These are phyloP conservation scores for Fraxinus latifolia DNA, from an alignment of 305 asterid species.

Conservation along the genomic window DNA sequence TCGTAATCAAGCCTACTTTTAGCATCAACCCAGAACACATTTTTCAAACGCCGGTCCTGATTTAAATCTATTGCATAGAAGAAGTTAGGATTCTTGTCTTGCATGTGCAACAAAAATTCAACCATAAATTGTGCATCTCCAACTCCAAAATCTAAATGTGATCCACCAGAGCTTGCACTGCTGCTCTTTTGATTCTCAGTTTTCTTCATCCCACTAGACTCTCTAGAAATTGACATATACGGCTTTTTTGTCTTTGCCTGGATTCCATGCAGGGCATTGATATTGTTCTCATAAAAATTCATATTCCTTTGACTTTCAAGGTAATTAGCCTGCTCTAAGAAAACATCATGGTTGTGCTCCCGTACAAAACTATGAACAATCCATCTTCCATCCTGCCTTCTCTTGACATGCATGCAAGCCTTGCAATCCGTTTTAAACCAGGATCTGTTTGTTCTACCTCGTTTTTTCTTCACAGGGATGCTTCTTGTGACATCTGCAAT, in stretches of 20 bases:
- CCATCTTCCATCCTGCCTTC: constrained; percentile 54
- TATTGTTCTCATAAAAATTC: constrained; percentile 14
- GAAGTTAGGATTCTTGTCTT: constrained; percentile 50
- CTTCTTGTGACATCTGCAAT: constrained; percentile 17
- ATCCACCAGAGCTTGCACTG: constrained; percentile 20
- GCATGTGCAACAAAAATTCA: constrained; percentile 44
- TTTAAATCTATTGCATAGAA: constrained; percentile 51
- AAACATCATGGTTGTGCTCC: constrained; percentile 54
- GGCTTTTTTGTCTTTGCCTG: constrained; percentile 26
- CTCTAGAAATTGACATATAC: constrained; percentile 9
- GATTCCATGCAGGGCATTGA: constrained; percentile 12
- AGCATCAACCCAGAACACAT: constrained; percentile 50
- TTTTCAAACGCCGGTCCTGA: constrained; percentile 38
- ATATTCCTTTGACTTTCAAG: constrained; percentile 16
- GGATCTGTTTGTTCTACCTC: constrained; percentile 46
- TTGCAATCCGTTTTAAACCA: constrained; percentile 57
- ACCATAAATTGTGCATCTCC: constrained; percentile 44
- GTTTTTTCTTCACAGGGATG: constrained; percentile 35
- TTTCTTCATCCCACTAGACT: constrained; percentile 25
- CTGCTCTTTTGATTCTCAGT: constrained; percentile 22
- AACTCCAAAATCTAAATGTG: constrained; percentile 31
- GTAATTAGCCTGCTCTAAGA: constrained; percentile 24
- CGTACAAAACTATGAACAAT: constrained; percentile 29
- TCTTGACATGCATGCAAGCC: constrained; percentile 61
- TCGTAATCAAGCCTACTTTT: constrained; percentile 42